Evolutionary conservation across 2,329 filamentous ascomycete species (phyloP), one percentile per base, ranked within the genome.

Genomic region (Fusarium sp.): DNA sequence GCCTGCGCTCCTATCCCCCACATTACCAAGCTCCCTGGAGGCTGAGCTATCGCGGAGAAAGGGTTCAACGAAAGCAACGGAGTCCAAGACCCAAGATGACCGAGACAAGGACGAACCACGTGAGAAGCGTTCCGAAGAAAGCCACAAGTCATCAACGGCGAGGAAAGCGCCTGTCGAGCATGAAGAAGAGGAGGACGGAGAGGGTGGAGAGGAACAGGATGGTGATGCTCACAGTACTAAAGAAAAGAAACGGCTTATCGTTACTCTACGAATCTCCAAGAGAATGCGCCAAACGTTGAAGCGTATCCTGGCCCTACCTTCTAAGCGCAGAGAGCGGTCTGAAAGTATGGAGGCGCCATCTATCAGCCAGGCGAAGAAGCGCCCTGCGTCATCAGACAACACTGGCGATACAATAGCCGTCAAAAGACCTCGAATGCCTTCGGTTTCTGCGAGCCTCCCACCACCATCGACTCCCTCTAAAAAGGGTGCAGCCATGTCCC

Each of bases 1-100:
- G 31, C 88, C 87, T 2, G 80, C 84, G 0, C 80, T 90, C 11
- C 80, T 90, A 16, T 90, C 88, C 1, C 88, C 88, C 1, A 90
- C 87, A 1, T 77, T 90, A 11, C 88, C 88, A 3, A 81, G 86
- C 0, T 77, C 85, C 23, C 79, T 90, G 1, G 86, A 89, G 67
- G 84, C 78, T 7, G 80, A 81, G 62, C 63, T 82, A 38, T 77
- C 66, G 23, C 77, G 70, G 76, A 78, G 66, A 71, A 84, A 78
- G 78, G 76, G 57, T 18, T 70, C 77, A 9, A 57, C 74, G 39
- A 79, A 78, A 27, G 60, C 64, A 51, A 38, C 54, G 25, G 73
- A 75, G 12, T 18, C 52, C n/a, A 72, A 64, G 31, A 29, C 46
- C 15, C 63, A 63, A 33, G 71, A 76, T n/a, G 74, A 73, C n/a